A percentile compares a stretch with the other conserved stretches of the same genome.
Conservation (phyloP, 1,284 basidiomycete genomes). For the Cerioporus squamosus region DNA sequence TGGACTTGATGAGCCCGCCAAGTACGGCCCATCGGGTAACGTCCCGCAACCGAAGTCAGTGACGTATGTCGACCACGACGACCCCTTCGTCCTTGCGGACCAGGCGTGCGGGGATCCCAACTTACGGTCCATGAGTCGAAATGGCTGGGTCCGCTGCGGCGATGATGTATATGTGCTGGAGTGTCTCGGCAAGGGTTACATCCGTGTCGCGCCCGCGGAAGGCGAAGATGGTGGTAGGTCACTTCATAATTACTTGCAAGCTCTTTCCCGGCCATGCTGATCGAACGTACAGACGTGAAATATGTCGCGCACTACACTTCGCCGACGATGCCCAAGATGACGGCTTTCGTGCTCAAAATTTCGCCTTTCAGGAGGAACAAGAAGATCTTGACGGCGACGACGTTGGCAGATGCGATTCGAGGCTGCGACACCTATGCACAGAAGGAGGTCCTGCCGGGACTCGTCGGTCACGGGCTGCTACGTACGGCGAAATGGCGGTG, state of each 20-base stretch:
- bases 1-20: not conserved
- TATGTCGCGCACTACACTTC: slow-evolving; percentile 60
- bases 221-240: slow-evolving; percentile 43
- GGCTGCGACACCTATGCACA: slow-evolving; percentile 72
- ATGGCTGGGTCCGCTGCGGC: slow-evolving; percentile 88
- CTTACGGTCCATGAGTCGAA: slow-evolving; percentile 49
- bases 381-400: slow-evolving; percentile 55
- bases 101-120: slow-evolving; percentile 58
- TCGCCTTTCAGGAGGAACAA: slow-evolving; percentile 61
- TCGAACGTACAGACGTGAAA: slow-evolving; percentile 32
- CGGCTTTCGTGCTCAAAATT: slow-evolving; percentile 49
- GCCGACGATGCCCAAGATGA: slow-evolving; percentile 49
- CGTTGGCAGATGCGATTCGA: slow-evolving; percentile 60
- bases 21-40: slow-evolving; percentile 28
- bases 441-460: slow-evolving; percentile 56
- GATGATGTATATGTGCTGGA: slow-evolving; percentile 78
- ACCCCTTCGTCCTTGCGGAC: slow-evolving; percentile 72
- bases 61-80: slow-evolving; percentile 81
- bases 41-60: slow-evolving; percentile 68
- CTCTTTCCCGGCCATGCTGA: not conserved
- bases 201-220: slow-evolving; percentile 65
- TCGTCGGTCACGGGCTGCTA: slow-evolving; percentile 51
- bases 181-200: slow-evolving; percentile 73
- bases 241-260: not conserved
- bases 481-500: slow-evolving; percentile 78